Evolutionary conservation across 306 rosid genomes (phyloP).

Genomic region (Morella rubra): DNA sequence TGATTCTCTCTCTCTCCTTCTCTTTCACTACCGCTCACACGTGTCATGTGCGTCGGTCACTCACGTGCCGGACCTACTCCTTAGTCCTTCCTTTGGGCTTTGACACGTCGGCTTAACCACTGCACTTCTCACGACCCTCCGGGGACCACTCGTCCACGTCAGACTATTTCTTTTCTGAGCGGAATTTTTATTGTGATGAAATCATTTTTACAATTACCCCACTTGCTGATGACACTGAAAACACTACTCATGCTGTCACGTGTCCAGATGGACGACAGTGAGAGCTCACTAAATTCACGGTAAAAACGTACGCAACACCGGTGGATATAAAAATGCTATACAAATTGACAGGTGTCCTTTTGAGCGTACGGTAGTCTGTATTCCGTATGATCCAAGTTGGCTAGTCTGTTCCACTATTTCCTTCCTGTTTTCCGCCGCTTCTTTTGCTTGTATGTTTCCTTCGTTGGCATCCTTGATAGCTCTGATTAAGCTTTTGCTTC

Average conservation of each 20-base stretch:
- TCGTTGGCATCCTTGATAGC: too few species aligned
- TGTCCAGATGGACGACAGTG: constrained; percentile 39
- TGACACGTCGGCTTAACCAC: constrained; percentile 13
- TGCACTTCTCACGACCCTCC: neutral
- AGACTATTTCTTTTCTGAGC: neutral
- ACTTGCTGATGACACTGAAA: neutral
- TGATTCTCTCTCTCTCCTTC: constrained; percentile 9
- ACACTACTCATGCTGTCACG: constrained; percentile 25
- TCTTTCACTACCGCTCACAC: constrained; percentile 24
- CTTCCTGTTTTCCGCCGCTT: constrained; percentile 5
- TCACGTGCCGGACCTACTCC: constrained; percentile 42
- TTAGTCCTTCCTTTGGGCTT: too few species aligned
- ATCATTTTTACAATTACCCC: too few species aligned
- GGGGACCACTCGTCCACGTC: constrained; percentile 30
- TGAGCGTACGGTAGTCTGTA: constrained; percentile 33
- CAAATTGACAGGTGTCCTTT: constrained; percentile 44
- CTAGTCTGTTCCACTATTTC: constrained; percentile 37
- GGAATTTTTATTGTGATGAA: too few species aligned
- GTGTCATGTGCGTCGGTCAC: constrained; percentile 44
- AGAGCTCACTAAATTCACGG: constrained; percentile 26
- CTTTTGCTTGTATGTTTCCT: too few species aligned
- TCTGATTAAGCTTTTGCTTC: too few species aligned
- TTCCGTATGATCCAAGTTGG: neutral
- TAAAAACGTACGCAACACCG: constrained; percentile 19
- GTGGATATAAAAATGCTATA: neutral